A percentile compares a stretch with the other conserved stretches of the same genome.
phyloP scores from a whole-genome alignment of 176 grass and related monocot genomes.

The Juncus inflexus region DNA sequence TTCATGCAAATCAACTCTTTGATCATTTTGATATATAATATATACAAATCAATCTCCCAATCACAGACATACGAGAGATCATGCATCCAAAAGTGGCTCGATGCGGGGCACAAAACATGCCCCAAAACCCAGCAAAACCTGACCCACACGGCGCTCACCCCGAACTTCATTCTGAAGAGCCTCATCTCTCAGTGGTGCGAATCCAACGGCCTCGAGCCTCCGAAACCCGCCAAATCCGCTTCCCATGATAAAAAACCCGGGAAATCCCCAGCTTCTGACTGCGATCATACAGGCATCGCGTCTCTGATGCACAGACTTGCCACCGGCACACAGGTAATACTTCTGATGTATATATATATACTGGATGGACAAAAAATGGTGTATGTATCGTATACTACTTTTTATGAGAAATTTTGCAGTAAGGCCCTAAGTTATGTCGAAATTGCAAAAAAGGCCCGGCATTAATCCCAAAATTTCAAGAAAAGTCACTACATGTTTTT shows the following conservation, averaged over 20 bases:
- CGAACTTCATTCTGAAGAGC: constrained; percentile 92
- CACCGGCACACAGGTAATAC: constrained; percentile 31
- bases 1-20: too few species aligned
- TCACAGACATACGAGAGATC: constrained; percentile 83
- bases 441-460: too few species aligned
- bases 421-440: too few species aligned
- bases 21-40: neutral
- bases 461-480: too few species aligned
- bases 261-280: constrained; percentile 45
- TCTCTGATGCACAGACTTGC: constrained; percentile 63
- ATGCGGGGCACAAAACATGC: constrained; percentile 91
- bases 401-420: too few species aligned
- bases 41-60: neutral
- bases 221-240: constrained; percentile 40
- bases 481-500: too few species aligned
- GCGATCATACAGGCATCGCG: constrained; percentile 52
- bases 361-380: too few species aligned
- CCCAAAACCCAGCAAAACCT: constrained; percentile 75
- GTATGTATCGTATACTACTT: too few species aligned
- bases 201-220: constrained; percentile 79
- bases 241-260: constrained; percentile 43
- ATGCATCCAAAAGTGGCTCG: constrained; percentile 95
- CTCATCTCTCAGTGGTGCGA: constrained; percentile 96
- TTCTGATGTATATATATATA: too few species aligned
- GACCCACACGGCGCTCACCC: constrained; percentile 59